Percentiles rank a stretch among this genome's conserved stretches.
These are phyloP conservation scores for Pythium vanterpoolii DNA, from an alignment of 352 stramenopile species.

Conservation along the genomic window DNA sequence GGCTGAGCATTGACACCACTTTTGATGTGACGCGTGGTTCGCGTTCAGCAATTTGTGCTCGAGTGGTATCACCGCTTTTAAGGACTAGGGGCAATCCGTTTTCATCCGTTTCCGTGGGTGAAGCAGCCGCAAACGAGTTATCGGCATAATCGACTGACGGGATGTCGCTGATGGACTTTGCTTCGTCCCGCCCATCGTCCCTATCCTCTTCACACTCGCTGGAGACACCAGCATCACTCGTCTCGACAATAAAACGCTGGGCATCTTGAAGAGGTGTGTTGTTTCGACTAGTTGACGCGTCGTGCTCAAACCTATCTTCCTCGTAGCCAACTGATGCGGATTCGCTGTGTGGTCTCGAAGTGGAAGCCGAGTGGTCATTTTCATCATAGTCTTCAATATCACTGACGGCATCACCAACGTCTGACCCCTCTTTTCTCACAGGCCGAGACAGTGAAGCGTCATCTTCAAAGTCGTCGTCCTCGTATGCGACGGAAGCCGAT, in stretches of 20 bases:
- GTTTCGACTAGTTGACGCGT: not conserved
- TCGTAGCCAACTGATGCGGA: constrained; percentile 4
- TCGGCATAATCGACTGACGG: not conserved
- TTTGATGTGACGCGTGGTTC: not conserved
- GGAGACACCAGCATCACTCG: not conserved
- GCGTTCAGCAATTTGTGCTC: not conserved
- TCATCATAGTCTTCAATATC: not conserved
- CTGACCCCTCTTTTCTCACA: not conserved
- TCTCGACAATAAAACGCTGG: not conserved
- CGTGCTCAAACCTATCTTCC: constrained; percentile 44
- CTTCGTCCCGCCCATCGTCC: not conserved
- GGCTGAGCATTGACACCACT: not conserved
- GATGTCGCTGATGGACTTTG: not conserved
- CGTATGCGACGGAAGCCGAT: constrained; percentile 5
- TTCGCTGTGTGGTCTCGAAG: constrained; percentile 4
- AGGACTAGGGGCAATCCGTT: no score
- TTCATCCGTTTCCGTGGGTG: not conserved
- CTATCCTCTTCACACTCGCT: not conserved
- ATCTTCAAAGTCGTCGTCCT: constrained; percentile 17
- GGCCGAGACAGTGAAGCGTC: not conserved
- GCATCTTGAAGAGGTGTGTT: not conserved
- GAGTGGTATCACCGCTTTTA: no score
- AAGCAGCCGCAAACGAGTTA: not conserved
- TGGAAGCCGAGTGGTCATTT: not conserved
- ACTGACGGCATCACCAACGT: not conserved